These are phyloP conservation scores for Botrytis galanthina DNA, from an alignment of 2,329 filamentous ascomycete species.

Conservation along the genomic window DNA sequence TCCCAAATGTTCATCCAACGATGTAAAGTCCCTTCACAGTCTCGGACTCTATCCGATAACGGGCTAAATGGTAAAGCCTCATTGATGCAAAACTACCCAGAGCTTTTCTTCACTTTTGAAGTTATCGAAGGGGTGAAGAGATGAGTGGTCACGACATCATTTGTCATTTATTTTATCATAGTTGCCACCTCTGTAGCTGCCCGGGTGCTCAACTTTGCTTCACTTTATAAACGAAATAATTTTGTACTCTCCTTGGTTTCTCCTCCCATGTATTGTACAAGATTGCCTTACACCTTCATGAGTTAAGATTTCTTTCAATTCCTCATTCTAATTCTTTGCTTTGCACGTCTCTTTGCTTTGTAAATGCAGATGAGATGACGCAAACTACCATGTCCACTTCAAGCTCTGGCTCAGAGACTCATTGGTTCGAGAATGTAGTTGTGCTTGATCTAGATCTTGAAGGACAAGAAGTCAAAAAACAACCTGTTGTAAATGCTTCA, in stretches of 20 bases:
- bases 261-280: background rate
- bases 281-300: background rate
- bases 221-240: background rate
- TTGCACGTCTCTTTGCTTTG: background rate
- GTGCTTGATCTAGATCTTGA: conserved; percentile 28
- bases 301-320: no score
- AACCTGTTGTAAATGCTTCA: background rate
- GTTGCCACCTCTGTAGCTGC: background rate
- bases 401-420: background rate
- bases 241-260: background rate
- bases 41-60: background rate
- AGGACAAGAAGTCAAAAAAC: conserved; percentile 23
- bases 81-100: background rate
- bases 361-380: background rate
- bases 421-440: background rate
- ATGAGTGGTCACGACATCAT: background rate
- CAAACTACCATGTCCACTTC: background rate
- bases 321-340: background rate
- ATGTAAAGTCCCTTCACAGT: background rate
- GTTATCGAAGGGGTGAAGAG: background rate
- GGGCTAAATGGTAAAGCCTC: background rate
- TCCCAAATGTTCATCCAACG: background rate
- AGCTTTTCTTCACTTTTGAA: background rate
- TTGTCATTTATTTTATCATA: background rate
- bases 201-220: background rate